phyloP scores from a whole-genome alignment of 2,329 filamentous ascomycete genomes.

The Teratosphaeriaceae sp. region DNA sequence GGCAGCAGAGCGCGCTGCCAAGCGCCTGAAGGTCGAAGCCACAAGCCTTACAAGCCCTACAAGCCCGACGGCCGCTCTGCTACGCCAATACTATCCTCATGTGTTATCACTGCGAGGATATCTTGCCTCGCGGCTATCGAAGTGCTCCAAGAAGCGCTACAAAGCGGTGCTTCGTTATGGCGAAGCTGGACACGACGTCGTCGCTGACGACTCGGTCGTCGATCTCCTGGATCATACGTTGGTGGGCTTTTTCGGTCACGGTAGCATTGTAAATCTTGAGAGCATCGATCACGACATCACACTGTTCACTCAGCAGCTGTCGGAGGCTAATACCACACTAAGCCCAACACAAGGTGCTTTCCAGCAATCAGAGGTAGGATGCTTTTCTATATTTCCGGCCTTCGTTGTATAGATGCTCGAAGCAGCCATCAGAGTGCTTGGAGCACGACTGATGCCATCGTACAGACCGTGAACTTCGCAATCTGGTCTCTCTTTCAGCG shows the following conservation, averaged over 20 bases:
- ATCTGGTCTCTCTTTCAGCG: slow-evolving; percentile 71
- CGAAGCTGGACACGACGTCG: background rate
- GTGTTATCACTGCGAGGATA: slow-evolving; percentile 13
- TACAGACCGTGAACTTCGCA: slow-evolving; percentile 43
- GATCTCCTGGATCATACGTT: slow-evolving; percentile 62
- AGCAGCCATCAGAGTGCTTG: no score
- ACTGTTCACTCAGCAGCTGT: slow-evolving; percentile 39
- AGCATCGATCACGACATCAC: slow-evolving; percentile 43
- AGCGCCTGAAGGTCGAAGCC: background rate
- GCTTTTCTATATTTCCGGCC: slow-evolving; percentile 3
- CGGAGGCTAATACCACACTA: slow-evolving; percentile 19
- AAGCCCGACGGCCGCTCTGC: slow-evolving; percentile 9
- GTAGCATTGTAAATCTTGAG: slow-evolving; percentile 40
- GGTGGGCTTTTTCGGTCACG: slow-evolving; percentile 47
- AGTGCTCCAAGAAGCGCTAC: slow-evolving; percentile 10
- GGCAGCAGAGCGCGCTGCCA: background rate
- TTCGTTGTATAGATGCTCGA: no score
- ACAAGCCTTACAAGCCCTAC: background rate
- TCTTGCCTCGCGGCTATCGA: slow-evolving; percentile 8
- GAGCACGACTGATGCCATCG: slow-evolving; percentile 31
- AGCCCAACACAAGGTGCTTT: slow-evolving; percentile 21
- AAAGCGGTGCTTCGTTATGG: slow-evolving; percentile 11
- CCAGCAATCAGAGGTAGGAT: slow-evolving; percentile 39
- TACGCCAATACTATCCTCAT: slow-evolving; percentile 14
- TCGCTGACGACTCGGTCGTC: slow-evolving; percentile 35